These are phyloP conservation scores for Rhazya stricta DNA, from an alignment of 257 asterid genomes.

Conservation along the genomic window DNA sequence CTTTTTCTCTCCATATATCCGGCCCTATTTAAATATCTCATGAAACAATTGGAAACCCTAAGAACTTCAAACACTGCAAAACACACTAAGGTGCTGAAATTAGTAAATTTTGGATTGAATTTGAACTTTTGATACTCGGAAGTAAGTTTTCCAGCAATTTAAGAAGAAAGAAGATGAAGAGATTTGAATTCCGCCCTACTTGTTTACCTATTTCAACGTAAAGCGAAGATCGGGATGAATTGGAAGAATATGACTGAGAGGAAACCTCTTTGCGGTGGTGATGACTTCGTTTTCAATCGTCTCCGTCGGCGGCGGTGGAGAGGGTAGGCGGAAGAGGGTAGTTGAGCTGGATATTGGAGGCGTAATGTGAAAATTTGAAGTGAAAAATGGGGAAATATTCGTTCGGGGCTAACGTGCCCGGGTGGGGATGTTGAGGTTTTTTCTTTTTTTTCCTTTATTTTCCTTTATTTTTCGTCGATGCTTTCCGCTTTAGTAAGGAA, in stretches of 20 bases:
- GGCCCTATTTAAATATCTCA: background rate
- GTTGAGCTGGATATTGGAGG: constrained; percentile 22
- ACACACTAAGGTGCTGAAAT: constrained; percentile 18
- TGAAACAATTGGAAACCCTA: constrained; percentile 16
- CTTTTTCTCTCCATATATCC: background rate
- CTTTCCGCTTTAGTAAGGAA: background rate
- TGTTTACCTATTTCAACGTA: constrained; percentile 1
- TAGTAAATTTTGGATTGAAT: background rate
- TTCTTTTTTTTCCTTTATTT: background rate
- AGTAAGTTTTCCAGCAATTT: background rate
- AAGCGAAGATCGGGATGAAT: constrained; percentile 10
- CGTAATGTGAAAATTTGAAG: constrained; percentile 10
- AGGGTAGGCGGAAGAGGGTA: background rate
- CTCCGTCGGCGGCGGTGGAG: constrained; percentile 14
- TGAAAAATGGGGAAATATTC: background rate
- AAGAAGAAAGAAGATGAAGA: background rate
- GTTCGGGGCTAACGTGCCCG: background rate
- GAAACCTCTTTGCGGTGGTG: background rate
- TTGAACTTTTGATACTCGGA: constrained; percentile 13
- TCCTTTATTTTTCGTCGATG: background rate
- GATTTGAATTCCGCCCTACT: background rate
- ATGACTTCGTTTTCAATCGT: constrained; percentile 11
- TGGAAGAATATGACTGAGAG: background rate
- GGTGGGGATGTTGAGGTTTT: background rate
- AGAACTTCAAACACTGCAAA: constrained; percentile 21